A percentile compares a stretch with the other conserved stretches of the same genome.
These are phyloP conservation scores for Trichoderma reesei DNA, from an alignment of 495 filamentous ascomycete species.

Conservation along the genomic window DNA sequence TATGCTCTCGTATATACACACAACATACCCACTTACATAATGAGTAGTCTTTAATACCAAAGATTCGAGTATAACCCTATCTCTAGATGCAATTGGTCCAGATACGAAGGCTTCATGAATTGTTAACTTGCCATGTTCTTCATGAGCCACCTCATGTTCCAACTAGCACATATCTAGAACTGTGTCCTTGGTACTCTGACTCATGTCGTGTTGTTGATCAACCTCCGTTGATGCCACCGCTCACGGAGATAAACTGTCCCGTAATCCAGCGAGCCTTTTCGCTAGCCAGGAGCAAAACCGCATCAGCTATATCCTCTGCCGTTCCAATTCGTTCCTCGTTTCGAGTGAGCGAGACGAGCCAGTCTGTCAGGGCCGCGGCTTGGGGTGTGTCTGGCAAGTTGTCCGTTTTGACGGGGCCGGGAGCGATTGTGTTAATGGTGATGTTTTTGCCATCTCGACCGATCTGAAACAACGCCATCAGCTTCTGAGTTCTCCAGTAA, in stretches of 20 bases:
- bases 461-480: too few species aligned
- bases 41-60: not conserved
- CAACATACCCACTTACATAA: not conserved
- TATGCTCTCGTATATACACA: not conserved
- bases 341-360: slow-evolving; percentile 10
- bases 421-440: slow-evolving; percentile 30
- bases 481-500: too few species aligned
- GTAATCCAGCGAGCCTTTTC: slow-evolving; percentile 44
- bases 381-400: slow-evolving; percentile 1
- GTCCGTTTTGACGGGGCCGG: slow-evolving; percentile 26
- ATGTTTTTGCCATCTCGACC: slow-evolving; percentile 20
- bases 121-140: too few species aligned
- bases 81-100: not conserved
- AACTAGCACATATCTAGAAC: not conserved
- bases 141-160: too few species aligned
- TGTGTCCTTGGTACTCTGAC: not conserved
- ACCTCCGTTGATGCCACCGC: slow-evolving; percentile 27
- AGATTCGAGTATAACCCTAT: not conserved
- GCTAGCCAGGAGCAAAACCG: slow-evolving; percentile 33
- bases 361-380: not conserved
- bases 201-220: not conserved
- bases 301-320: slow-evolving; percentile 37
- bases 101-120: too few species aligned
- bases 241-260: slow-evolving; percentile 36
- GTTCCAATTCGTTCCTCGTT: slow-evolving; percentile 25